These are phyloP conservation scores for Hymenoscyphus infarciens DNA, from an alignment of 2,329 filamentous ascomycete genomes.

Conservation along the genomic window DNA sequence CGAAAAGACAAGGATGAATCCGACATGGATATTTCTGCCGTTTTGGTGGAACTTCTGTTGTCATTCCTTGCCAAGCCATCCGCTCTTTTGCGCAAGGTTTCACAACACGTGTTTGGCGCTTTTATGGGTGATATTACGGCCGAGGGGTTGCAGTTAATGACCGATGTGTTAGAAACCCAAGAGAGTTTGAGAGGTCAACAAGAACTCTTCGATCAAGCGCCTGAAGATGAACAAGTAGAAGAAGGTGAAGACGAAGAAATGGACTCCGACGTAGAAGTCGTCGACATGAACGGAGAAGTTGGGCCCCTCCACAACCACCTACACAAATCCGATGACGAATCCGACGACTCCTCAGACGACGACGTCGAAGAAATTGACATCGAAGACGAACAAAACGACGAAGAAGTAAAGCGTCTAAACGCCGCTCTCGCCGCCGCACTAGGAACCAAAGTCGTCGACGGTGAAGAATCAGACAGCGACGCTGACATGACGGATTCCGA, in stretches of 20 bases:
- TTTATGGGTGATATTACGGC: conserved; percentile 74
- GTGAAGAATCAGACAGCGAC: conserved; percentile 56
- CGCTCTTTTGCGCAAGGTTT: conserved; percentile 77
- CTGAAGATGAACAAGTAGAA: conserved; percentile 51
- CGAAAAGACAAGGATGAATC: conserved; percentile 50
- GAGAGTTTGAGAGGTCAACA: conserved; percentile 82
- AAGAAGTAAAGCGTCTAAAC: conserved; percentile 50
- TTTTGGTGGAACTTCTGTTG: conserved; percentile 84
- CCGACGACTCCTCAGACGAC: conserved; percentile 37
- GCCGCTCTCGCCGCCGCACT: conserved; percentile 75
- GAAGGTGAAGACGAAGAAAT: conserved; percentile 41
- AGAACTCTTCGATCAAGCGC: conserved; percentile 74
- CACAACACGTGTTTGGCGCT: conserved; percentile 80
- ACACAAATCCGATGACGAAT: conserved; percentile 40
- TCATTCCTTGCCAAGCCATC: conserved; percentile 85
- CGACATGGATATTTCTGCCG: conserved; percentile 59
- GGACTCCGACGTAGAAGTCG: conserved; percentile 48
- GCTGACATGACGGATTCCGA: conserved; percentile 93
- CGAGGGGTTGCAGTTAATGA: conserved; percentile 63
- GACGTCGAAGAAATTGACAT: conserved; percentile 38
- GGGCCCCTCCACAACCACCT: conserved; percentile 38
- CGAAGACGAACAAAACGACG: conserved; percentile 35
- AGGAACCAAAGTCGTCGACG: conserved; percentile 60
- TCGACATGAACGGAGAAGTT: conserved; percentile 44
- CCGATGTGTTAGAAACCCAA: conserved; percentile 69